phyloP scores from a whole-genome alignment of 768 basidiomycete genomes.

The Asterophora parasitica region DNA sequence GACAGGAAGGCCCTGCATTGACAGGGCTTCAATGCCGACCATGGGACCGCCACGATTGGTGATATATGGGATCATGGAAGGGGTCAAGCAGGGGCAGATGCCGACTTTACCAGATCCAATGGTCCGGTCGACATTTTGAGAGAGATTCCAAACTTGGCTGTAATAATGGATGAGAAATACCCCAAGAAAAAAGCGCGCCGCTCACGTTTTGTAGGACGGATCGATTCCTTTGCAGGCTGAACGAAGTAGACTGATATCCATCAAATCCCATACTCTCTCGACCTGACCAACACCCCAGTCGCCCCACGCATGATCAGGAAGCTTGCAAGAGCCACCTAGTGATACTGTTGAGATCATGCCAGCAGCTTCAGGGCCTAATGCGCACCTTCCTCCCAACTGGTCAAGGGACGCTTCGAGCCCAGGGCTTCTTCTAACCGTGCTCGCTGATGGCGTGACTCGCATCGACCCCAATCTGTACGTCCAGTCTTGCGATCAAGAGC shows the following conservation, averaged over 20 bases:
- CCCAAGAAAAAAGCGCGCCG: constrained; percentile 11
- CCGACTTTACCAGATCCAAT: constrained; percentile 78
- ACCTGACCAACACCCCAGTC: constrained; percentile 94
- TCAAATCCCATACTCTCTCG: constrained; percentile 91
- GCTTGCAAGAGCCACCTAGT: constrained; percentile 73
- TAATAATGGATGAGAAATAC: constrained; percentile 6
- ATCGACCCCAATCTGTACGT: constrained; percentile 86
- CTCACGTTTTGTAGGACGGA: constrained; percentile 85
- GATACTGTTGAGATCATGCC: background rate
- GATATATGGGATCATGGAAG: constrained; percentile 95
- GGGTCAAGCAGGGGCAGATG: constrained; percentile 90
- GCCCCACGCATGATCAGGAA: constrained; percentile 88
- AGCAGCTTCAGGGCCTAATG: constrained; percentile 4
- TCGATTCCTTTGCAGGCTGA: constrained; percentile 78
- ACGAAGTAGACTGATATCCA: constrained; percentile 87
- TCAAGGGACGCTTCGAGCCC: constrained; percentile 80
- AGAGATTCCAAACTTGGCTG: constrained; percentile 92
- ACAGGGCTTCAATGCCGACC: constrained; percentile 88
- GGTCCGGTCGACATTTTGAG: constrained; percentile 92
- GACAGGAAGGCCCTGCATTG: constrained; percentile 91
- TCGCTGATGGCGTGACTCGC: constrained; percentile 87
- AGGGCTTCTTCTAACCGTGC: constrained; percentile 80
- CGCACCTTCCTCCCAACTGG: constrained; percentile 89
- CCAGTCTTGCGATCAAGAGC: constrained; percentile 65
- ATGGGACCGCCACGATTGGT: constrained; percentile 95